phyloP scores from a whole-genome alignment of 495 filamentous ascomycete genomes.

The Xylaria intraflava region DNA sequence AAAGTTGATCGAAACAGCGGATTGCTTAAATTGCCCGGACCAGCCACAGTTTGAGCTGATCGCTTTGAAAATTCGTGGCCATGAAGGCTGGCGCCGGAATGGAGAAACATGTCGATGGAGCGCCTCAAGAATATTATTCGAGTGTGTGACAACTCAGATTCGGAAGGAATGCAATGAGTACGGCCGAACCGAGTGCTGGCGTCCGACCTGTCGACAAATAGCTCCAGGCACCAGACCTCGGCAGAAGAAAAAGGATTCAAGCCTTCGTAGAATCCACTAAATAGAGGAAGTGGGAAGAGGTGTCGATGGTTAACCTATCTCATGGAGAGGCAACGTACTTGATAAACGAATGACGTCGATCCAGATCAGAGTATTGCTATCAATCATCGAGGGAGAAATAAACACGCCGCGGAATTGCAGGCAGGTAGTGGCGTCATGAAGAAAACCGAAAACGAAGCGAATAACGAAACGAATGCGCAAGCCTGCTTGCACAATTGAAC shows the following conservation, averaged over 20 bases:
- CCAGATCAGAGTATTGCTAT: neutral
- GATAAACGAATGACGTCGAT: neutral
- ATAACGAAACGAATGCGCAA: constrained; percentile 2
- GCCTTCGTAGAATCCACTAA: neutral
- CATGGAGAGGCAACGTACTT: neutral
- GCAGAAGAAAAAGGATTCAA: neutral
- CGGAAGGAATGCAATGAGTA: neutral
- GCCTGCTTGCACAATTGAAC: neutral
- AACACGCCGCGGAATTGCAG: neutral
- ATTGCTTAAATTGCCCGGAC: constrained; percentile 33
- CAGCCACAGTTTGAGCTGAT: constrained; percentile 25
- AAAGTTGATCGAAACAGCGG: constrained; percentile 41
- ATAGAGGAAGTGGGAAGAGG: neutral
- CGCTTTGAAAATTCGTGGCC: constrained; percentile 49
- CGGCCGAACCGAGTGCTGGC: neutral
- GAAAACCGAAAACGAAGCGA: neutral
- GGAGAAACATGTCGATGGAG: constrained; percentile 38
- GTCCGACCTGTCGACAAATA: neutral
- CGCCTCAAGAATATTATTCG: constrained; percentile 6
- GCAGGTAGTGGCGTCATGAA: neutral
- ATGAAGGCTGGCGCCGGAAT: constrained; percentile 47
- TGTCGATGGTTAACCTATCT: neutral
- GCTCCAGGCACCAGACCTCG: neutral
- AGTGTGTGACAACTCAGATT: neutral
- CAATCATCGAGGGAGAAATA: neutral